Base-by-base conservation (phyloP, 2,329 filamentous ascomycete species). In the Proliferodiscus dingleyae region DNA sequence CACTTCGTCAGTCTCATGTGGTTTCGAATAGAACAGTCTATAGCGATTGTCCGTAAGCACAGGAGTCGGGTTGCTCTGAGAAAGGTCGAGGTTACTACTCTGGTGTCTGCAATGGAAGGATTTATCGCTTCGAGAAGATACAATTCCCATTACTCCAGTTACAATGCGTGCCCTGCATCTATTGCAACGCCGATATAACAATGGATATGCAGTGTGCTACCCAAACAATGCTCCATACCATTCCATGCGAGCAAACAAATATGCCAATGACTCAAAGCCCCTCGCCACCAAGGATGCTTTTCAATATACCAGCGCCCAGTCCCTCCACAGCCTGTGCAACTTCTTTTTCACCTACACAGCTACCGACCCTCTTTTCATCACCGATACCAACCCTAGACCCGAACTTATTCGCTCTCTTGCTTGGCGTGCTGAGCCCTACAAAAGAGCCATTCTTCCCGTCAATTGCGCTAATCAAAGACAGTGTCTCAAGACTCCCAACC, bases 401-500 rank as follows among this genome's bases (percentile, higher is more conserved):
- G 18, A 71, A 66, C 56, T 78, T 78, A 54, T 80, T 75, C 1
- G 79, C 76, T 43, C 80, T 80, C 60, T 84, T 85, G 55, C 84
- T 86, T 1, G 87, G 87, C 7, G 86, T 89, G 51, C 82, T 80
- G 24, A 79, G 62, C 59, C 71, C 68, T 34, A 78, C 64, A 61
- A 86, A 83, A 53, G 76, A 87, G 37, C 80, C 86, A 40, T 71
- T 84, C 71, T 78, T 88, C 57, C 71, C 87, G 70, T 76, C 88
- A 62, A 69, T 87, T 60, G 68, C 83, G 66, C 64, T 84, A 5
- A 96, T 75, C 18, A 97, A 71, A 2, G 88, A 90, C 37, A 95
- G 70, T 0, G 90, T 93, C 70, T 98, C 93, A 42, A 98, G 68
- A 57, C 88, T 94, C 28, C 85, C 83, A 16, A 96, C 75, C 4